Percentiles rank a stretch among this genome's conserved stretches.
These are phyloP conservation scores for Acanthamoeba divionensis DNA, from an alignment of 208 protist species.

Conservation along the genomic window DNA sequence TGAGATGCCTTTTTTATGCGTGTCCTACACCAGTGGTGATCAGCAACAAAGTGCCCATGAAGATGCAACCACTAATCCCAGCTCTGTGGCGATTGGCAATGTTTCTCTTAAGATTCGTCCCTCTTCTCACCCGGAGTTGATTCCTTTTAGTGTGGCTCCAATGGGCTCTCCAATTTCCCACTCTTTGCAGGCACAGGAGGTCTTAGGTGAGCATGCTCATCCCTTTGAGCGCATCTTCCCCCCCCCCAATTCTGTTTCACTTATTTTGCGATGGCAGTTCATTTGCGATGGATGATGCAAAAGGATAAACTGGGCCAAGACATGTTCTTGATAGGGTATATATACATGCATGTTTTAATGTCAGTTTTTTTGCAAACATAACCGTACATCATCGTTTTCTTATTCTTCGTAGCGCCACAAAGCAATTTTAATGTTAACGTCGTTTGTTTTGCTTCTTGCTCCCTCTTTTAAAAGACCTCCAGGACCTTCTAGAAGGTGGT, in stretches of 20 bases:
- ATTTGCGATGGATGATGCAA: slow-evolving; percentile 89
- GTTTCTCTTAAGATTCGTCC: not conserved
- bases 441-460: not conserved
- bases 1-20: too few relatives aligned
- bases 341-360: not conserved
- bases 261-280: not conserved
- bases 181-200: not conserved
- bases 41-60: too few relatives aligned
- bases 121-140: not conserved
- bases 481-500: slow-evolving; percentile 84
- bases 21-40: too few relatives aligned
- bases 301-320: slow-evolving; percentile 91
- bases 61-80: too few relatives aligned
- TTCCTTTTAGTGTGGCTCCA: slow-evolving; percentile 30
- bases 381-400: slow-evolving; percentile 21
- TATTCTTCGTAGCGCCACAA: not conserved
- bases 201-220: not conserved
- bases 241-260: not conserved
- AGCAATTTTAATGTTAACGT: not conserved
- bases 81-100: not conserved
- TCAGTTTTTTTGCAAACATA: not conserved
- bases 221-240: not conserved
- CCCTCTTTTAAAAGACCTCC: slow-evolving; percentile 67
- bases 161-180: slow-evolving; percentile 29
- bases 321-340: slow-evolving; percentile 89